Evolutionary conservation across 352 stramenopile genomes (phyloP).

Genomic region (Vaucheria bursata): DNA sequence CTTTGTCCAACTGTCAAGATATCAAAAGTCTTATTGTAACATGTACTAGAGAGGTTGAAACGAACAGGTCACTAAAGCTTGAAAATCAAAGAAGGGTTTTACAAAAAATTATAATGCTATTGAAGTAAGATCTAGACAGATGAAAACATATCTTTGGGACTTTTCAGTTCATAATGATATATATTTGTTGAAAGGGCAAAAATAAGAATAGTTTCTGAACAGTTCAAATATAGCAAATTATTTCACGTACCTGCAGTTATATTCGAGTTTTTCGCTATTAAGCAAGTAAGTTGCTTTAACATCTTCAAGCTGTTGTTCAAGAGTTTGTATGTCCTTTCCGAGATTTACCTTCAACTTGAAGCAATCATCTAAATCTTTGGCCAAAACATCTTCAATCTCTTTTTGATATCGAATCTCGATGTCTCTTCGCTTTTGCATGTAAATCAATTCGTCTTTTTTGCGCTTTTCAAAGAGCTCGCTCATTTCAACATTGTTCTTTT

Average conservation of each 20-base stretch:
- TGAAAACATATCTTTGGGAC: too few relatives aligned
- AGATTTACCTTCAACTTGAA: slow-evolving; percentile 91
- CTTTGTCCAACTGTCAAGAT: too few relatives aligned
- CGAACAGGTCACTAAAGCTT: too few relatives aligned
- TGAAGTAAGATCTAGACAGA: too few relatives aligned
- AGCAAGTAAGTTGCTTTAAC: slow-evolving; percentile 88
- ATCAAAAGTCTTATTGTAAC: too few relatives aligned
- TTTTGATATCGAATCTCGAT: slow-evolving; percentile 69
- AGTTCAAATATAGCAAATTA: too few relatives aligned
- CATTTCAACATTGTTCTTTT: slow-evolving; percentile 65
- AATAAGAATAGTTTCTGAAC: too few relatives aligned
- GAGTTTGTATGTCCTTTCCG: slow-evolving; percentile 81
- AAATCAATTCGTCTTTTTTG: slow-evolving; percentile 80
- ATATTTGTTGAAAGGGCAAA: too few relatives aligned
- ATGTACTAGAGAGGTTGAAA: too few relatives aligned
- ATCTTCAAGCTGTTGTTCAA: slow-evolving; percentile 88
- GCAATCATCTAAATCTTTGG: slow-evolving; percentile 82
- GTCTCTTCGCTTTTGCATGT: slow-evolving; percentile 62
- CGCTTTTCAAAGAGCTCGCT: slow-evolving; percentile 81
- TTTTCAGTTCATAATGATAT: too few relatives aligned
- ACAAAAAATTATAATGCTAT: too few relatives aligned
- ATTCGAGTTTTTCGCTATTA: slow-evolving; percentile 91
- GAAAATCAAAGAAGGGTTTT: too few relatives aligned
- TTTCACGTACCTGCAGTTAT: slow-evolving; percentile 75
- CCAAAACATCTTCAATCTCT: slow-evolving; percentile 78